Evolutionary conservation across 2,329 filamentous ascomycete genomes (phyloP), one percentile per base, ranked within the genome.

Genomic region (Pseudogymnoascus sp.): DNA sequence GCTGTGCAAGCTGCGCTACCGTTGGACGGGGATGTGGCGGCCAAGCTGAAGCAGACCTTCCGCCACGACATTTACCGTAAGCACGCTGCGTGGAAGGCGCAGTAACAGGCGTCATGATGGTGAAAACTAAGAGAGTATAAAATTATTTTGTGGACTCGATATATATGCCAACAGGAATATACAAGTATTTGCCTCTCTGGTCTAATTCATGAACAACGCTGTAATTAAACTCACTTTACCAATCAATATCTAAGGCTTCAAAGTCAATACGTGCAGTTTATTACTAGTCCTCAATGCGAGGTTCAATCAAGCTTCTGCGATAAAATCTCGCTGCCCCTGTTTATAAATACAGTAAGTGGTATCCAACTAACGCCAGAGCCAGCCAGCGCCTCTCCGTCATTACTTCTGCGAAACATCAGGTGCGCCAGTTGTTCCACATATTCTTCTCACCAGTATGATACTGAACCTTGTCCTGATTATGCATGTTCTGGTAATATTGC

Each of bases 31-130:
- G 65, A 66, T 0, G 22, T 64, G 0, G 64, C 76, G 2, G 43
- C 62, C 0, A 69, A 68, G 3, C 63, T 81, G 62, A 81, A 80
- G 71, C 72, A 80, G 64, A 72, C 68, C 0, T 79, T 80, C 60
- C 73, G 78, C 1, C 71, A 68, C 7, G 77, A 78, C 64, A 70
- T 81, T 4, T 81, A 79, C 61, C 71, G 69, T 2, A 78, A 78
- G 66, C 68, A 68, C 43, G 68, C 64, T 2, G 68, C 62, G n/a
- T 77, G 73, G 72, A 73, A 72, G 65, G 60, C n/a, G 11, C 26
- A 68, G 64, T 64, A 70, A 37, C 26, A 63, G 19, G 50, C 6
- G 5, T 53, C 14, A n/a, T 38, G 14, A 16, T 41, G 8, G 8
- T 19, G 38, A 16, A 41, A 41, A 41, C 8, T 16, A 1, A 2